phyloP scores from a whole-genome alignment of 805 yeast genomes.

The Ogataea haglerorum region DNA sequence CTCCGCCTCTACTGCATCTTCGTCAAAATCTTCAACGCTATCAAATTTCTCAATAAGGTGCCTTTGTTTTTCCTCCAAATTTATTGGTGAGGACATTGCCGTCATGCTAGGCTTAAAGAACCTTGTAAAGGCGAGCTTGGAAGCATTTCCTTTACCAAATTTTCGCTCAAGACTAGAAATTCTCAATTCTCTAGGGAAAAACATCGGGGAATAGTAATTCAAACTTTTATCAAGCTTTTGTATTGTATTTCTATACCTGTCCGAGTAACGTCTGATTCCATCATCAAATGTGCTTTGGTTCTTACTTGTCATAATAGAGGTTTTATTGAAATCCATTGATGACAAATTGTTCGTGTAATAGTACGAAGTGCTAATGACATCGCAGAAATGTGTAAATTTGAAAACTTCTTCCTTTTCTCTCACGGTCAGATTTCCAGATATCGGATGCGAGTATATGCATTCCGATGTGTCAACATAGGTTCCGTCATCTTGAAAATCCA shows the following conservation, averaged over 20 bases:
- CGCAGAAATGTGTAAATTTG: constrained; percentile 52
- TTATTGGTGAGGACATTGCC: background rate
- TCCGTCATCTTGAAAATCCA: constrained; percentile 60
- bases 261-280: constrained; percentile 80
- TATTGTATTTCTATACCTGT: constrained; percentile 33
- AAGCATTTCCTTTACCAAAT: constrained; percentile 50
- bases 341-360: constrained; percentile 47
- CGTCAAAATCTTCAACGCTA: constrained; percentile 38
- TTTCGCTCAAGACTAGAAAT: constrained; percentile 57
- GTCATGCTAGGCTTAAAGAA: constrained; percentile 26
- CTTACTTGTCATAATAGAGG: background rate
- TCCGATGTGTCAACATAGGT: constrained; percentile 35
- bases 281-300: constrained; percentile 39
- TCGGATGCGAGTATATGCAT: constrained; percentile 51
- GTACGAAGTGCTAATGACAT: constrained; percentile 59
- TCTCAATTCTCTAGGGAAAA: constrained; percentile 74
- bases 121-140: constrained; percentile 41
- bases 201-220: constrained; percentile 71
- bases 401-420: constrained; percentile 51
- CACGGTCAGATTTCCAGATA: constrained; percentile 54
- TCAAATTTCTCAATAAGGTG: constrained; percentile 32
- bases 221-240: background rate
- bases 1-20: constrained; percentile 41
- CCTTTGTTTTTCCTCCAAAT: constrained; percentile 29
- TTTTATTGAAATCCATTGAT: constrained; percentile 16